phyloP scores from a whole-genome alignment of 169 alveolate genomes.

The Eimeria necatrix region DNA sequence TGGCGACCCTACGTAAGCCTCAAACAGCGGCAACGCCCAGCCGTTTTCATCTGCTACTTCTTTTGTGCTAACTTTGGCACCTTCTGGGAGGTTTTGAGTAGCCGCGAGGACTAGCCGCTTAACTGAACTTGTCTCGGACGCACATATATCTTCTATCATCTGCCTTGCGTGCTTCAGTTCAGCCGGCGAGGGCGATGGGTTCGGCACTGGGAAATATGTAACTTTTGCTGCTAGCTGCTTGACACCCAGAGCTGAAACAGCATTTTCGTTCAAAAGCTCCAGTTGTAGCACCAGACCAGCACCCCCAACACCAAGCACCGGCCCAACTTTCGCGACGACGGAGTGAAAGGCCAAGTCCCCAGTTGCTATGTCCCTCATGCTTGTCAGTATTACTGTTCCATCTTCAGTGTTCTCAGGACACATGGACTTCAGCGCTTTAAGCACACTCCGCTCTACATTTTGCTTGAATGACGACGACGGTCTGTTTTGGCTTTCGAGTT shows the following conservation, averaged over 20 bases:
- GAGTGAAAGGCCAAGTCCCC: no score
- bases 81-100: neutral
- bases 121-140: neutral
- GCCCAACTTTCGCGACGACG: no score
- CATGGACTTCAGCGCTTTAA: no score
- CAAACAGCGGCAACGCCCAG: slow-evolving; percentile 22
- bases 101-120: neutral
- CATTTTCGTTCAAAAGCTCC: neutral
- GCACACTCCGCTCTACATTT: no score
- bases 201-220: neutral
- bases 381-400: no score
- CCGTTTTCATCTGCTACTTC: neutral
- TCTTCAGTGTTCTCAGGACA: no score
- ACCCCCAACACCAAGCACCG: slow-evolving; percentile 17
- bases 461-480: no score
- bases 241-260: neutral
- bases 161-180: neutral
- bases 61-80: neutral
- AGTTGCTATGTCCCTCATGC: no score
- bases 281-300: neutral
- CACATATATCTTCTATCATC: neutral
- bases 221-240: neutral
- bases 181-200: neutral
- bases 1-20: neutral
- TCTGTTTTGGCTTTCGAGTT: no score